Evolutionary conservation across 78 protist genomes (phyloP).

Genomic region (Acrasis kona): DNA sequence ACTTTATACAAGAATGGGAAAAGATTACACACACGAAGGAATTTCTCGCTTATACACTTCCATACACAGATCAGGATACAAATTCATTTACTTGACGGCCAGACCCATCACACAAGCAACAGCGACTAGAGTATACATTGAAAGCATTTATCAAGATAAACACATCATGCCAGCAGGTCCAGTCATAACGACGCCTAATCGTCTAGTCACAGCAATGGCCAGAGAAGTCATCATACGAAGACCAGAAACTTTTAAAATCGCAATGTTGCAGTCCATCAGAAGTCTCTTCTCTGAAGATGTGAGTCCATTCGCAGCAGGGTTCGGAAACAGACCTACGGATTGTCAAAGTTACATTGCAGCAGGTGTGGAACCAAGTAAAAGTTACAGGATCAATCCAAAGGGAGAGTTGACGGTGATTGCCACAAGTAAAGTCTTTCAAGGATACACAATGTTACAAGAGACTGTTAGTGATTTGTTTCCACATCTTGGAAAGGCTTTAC

Average conservation of each 20-base stretch:
- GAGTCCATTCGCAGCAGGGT: slow-evolving; percentile 91
- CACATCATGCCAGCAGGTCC: slow-evolving; percentile 84
- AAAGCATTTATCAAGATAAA: slow-evolving; percentile 9
- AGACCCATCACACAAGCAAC: slow-evolving; percentile 56
- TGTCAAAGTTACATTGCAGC: no score
- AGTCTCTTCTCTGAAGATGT: slow-evolving; percentile 50
- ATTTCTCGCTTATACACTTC: slow-evolving; percentile 64
- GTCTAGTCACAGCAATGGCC: slow-evolving; percentile 58
- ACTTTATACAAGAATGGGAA: slow-evolving; percentile 67
- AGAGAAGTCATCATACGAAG: slow-evolving; percentile 59
- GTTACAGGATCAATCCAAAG: no score
- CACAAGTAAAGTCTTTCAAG: no score
- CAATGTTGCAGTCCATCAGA: slow-evolving; percentile 55
- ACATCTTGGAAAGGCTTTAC: no score
- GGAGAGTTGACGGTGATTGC: no score
- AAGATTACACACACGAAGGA: slow-evolving; percentile 89
- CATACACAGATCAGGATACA: slow-evolving; percentile 72
- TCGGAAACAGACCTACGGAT: slow-evolving; percentile 90
- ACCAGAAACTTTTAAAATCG: slow-evolving; percentile 91
- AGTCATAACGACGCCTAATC: slow-evolving; percentile 83
- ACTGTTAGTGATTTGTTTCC: no score
- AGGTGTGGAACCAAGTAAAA: no score
- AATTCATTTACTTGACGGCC: slow-evolving; percentile 74
- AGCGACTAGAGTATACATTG: slow-evolving; percentile 13
- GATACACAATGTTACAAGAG: no score